A percentile compares a stretch with the other conserved stretches of the same genome.
phyloP scores from a whole-genome alignment of 2,329 filamentous ascomycete genomes.

The Aspergillus persii region DNA sequence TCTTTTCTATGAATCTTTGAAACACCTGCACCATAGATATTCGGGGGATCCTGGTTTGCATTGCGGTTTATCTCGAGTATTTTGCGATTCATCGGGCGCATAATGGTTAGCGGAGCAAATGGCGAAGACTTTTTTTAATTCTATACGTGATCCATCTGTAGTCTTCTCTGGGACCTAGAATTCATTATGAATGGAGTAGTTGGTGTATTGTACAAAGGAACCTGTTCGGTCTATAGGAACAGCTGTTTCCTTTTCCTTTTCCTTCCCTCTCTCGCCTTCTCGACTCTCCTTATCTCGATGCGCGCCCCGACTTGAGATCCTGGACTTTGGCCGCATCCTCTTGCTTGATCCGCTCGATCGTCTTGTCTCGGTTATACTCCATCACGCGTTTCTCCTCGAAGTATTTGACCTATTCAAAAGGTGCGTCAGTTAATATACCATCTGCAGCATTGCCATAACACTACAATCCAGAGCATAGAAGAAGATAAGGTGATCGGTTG shows the following conservation, averaged over 20 bases:
- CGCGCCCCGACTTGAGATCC: slow-evolving; percentile 42
- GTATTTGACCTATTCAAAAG: slow-evolving; percentile 73
- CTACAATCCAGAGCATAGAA: no score
- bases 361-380: slow-evolving; percentile 80
- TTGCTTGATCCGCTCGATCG: slow-evolving; percentile 69
- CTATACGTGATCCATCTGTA: background rate
- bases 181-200: slow-evolving; percentile 8
- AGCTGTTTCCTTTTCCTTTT: slow-evolving; percentile 14
- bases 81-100: slow-evolving; percentile 4
- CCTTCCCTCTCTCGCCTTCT: slow-evolving; percentile 4
- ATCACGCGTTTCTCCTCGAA: slow-evolving; percentile 97
- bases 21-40: slow-evolving; percentile 8
- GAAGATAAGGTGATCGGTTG: background rate
- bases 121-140: background rate
- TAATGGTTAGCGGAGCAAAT: slow-evolving; percentile 8
- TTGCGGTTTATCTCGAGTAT: background rate
- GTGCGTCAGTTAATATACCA: slow-evolving; percentile 12
- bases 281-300: slow-evolving; percentile 12
- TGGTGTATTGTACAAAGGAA: slow-evolving; percentile 18
- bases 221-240: background rate
- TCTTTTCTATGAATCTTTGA: slow-evolving; percentile 1
- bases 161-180: background rate
- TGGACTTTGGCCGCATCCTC: slow-evolving; percentile 67
- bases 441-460: no score
- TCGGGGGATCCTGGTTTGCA: slow-evolving; percentile 1